These are phyloP conservation scores for Collybiopsis confluens DNA, from an alignment of 768 basidiomycete species.

Conservation along the genomic window DNA sequence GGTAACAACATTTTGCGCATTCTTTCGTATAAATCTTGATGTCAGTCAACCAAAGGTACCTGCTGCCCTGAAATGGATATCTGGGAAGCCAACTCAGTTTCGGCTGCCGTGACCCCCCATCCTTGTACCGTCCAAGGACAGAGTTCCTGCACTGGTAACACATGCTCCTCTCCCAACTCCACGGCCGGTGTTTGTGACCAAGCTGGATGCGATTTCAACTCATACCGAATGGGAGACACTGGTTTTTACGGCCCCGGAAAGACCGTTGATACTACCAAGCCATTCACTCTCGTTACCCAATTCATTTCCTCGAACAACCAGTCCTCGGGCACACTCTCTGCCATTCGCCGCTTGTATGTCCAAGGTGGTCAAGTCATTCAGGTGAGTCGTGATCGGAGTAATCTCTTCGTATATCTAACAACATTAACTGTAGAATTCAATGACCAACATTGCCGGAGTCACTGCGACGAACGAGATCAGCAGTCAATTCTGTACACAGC, in stretches of 20 bases:
- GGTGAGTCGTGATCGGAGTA: no score
- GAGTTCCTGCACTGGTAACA: conserved; percentile 37
- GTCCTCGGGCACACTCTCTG: conserved; percentile 41
- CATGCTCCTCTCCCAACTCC: conserved; percentile 31
- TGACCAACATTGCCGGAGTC: conserved; percentile 31
- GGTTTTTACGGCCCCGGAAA: conserved; percentile 44
- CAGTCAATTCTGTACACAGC: conserved; percentile 31
- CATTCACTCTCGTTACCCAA: conserved; percentile 54
- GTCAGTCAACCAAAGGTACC: background rate
- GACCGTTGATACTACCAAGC: conserved; percentile 46
- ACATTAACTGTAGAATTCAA: no score
- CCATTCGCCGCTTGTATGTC: conserved; percentile 47
- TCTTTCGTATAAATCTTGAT: background rate
- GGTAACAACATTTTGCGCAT: no score
- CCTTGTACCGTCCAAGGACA: conserved; percentile 34
- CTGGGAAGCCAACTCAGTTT: conserved; percentile 37
- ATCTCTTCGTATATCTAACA: no score
- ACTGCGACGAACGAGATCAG: conserved; percentile 29
- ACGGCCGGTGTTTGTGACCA: conserved; percentile 47
- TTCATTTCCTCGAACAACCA: conserved; percentile 46
- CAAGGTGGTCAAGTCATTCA: background rate
- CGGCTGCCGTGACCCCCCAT: conserved; percentile 38
- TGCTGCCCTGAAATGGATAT: conserved; percentile 38
- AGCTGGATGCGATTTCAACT: conserved; percentile 62
- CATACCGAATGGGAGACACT: conserved; percentile 47